Conservation (phyloP, 2,329 filamentous ascomycete species). For the Blastomyces silverae region DNA sequence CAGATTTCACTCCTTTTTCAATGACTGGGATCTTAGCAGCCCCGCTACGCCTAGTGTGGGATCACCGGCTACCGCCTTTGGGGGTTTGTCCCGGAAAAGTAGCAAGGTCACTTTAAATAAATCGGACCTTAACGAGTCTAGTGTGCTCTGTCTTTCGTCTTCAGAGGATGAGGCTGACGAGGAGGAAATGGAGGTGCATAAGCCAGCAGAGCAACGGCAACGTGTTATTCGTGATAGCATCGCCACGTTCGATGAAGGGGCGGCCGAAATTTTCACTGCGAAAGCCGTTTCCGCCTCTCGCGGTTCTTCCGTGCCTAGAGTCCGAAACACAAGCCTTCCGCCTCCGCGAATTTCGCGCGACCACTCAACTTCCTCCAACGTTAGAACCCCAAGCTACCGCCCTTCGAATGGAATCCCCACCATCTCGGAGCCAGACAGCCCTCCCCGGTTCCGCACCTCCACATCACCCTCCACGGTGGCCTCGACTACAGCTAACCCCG, state of each 20-base stretch:
- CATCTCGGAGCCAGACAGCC: conserved; percentile 32
- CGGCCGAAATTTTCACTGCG: conserved; percentile 41
- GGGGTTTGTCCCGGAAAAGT: conserved; percentile 33
- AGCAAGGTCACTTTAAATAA: conserved; percentile 35
- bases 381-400: conserved; percentile 26
- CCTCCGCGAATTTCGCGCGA: conserved; percentile 18
- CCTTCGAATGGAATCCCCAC: conserved; percentile 31
- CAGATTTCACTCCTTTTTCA: conserved; percentile 19
- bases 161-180: conserved; percentile 41
- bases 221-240: conserved; percentile 35
- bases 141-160: conserved; percentile 46
- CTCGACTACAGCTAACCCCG: not conserved
- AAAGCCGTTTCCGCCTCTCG: conserved; percentile 33
- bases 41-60: not conserved
- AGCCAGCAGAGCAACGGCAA: conserved; percentile 20
- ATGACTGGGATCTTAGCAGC: conserved; percentile 22
- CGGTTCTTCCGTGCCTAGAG: conserved; percentile 25
- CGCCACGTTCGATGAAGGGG: conserved; percentile 36
- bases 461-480: not conserved
- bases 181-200: conserved; percentile 22
- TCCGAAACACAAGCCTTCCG: conserved; percentile 16
- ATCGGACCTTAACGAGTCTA: conserved; percentile 40
- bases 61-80: conserved; percentile 9
- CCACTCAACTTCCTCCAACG: conserved; percentile 28
- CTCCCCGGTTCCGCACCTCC: not conserved